Evolutionary conservation across 306 rosid species (phyloP).

Genomic region (Albizia julibrissin): DNA sequence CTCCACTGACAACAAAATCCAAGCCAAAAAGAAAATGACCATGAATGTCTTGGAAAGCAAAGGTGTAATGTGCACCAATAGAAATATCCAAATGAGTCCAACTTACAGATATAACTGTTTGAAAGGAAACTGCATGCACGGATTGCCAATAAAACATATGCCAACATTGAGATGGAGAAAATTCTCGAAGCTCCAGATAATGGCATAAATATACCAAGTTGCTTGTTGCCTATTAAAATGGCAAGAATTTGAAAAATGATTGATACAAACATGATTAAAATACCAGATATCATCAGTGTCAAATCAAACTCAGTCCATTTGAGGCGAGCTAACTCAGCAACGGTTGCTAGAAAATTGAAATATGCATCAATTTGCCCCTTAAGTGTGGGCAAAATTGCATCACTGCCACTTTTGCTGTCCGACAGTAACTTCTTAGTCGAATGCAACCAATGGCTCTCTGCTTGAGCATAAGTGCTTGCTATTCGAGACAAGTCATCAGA

Average conservation of each 20-base stretch:
- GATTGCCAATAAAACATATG: slow-evolving; percentile 66
- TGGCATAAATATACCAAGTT: slow-evolving; percentile 45
- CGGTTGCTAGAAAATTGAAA: slow-evolving; percentile 62
- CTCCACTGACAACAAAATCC: slow-evolving; percentile 73
- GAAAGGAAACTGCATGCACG: slow-evolving; percentile 92
- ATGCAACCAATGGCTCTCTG: slow-evolving; percentile 65
- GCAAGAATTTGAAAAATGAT: slow-evolving; percentile 62
- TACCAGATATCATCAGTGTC: slow-evolving; percentile 77
- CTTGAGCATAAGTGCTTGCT: slow-evolving; percentile 57
- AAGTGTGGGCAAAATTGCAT: slow-evolving; percentile 51
- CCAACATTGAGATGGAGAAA: slow-evolving; percentile 48
- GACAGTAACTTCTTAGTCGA: slow-evolving; percentile 52
- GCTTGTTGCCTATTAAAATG: slow-evolving; percentile 57
- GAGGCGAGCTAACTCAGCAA: slow-evolving; percentile 90
- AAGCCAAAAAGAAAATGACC: slow-evolving; percentile 27
- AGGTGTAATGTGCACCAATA: not conserved
- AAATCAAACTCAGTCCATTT: slow-evolving; percentile 98
- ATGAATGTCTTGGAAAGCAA: slow-evolving; percentile 19
- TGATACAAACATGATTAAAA: slow-evolving; percentile 71
- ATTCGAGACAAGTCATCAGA: slow-evolving; percentile 70
- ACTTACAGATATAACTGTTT: slow-evolving; percentile 91
- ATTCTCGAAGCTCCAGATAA: slow-evolving; percentile 48
- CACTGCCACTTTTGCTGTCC: slow-evolving; percentile 41
- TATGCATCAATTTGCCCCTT: slow-evolving; percentile 71
- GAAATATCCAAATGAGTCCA: slow-evolving; percentile 8